Conservation (phyloP, 1,284 basidiomycete species). For the Irpex sp. region DNA sequence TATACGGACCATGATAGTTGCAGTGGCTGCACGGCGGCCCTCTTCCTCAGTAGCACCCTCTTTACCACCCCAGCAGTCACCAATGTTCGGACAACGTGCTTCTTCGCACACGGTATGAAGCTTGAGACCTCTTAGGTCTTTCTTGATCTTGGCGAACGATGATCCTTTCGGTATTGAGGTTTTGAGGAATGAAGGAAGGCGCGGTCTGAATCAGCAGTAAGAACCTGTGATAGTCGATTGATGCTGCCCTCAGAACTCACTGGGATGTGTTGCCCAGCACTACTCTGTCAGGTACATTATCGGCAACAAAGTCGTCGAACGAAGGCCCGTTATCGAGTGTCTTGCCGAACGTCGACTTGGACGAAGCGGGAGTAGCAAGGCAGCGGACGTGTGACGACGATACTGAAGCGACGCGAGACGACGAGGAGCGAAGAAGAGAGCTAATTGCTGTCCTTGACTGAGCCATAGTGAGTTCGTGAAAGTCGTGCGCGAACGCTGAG, state of each 20-base stretch:
- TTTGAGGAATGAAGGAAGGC: slow-evolving; percentile 90
- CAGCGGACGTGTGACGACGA: slow-evolving; percentile 30
- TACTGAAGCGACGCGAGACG: slow-evolving; percentile 15
- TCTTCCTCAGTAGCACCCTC: slow-evolving; percentile 69
- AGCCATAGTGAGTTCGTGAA: not conserved
- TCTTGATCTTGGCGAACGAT: slow-evolving; percentile 92
- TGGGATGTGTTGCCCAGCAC: slow-evolving; percentile 76
- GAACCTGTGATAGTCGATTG: not conserved
- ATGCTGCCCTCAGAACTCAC: slow-evolving; percentile 37
- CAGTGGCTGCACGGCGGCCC: slow-evolving; percentile 84
- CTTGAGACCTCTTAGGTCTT: slow-evolving; percentile 87
- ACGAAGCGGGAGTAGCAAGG: slow-evolving; percentile 55
- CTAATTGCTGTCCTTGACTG: slow-evolving; percentile 7
- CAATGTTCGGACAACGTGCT: slow-evolving; percentile 98
- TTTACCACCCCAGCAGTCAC: slow-evolving; percentile 98
- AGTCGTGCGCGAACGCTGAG: not conserved
- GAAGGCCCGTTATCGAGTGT: slow-evolving; percentile 71
- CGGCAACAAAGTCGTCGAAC: slow-evolving; percentile 84
- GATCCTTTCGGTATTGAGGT: slow-evolving; percentile 89
- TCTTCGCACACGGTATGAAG: slow-evolving; percentile 99
- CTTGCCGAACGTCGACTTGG: slow-evolving; percentile 49
- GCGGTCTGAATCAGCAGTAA: slow-evolving; percentile 43
- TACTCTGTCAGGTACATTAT: slow-evolving; percentile 58
- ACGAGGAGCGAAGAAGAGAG: slow-evolving; percentile 17
- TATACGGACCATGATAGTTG: slow-evolving; percentile 92